phyloP scores from a whole-genome alignment of 352 stramenopile species.

The Phytopythium vexans region DNA sequence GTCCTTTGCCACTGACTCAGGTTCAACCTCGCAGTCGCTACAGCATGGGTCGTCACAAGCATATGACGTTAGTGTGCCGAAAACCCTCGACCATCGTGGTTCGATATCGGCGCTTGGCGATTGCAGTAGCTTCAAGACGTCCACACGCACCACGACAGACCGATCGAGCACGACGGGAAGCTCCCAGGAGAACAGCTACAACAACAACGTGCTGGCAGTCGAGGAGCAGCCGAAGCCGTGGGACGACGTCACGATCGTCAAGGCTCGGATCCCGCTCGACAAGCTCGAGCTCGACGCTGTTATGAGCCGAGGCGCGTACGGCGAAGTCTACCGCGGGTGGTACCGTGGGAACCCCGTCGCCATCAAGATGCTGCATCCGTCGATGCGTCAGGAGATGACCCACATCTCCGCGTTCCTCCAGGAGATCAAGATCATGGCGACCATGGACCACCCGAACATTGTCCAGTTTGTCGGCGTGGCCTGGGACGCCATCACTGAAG shows the following conservation, averaged over 20 bases:
- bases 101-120: too few relatives aligned
- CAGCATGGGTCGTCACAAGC: too few relatives aligned
- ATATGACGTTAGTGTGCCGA: too few relatives aligned
- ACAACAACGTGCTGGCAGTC: background rate
- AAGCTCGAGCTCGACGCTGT: slow-evolving; percentile 35
- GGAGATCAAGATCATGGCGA: slow-evolving; percentile 59
- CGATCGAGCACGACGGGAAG: slow-evolving; percentile 3
- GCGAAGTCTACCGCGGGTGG: slow-evolving; percentile 39
- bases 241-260: slow-evolving; percentile 28
- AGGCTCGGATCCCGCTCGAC: slow-evolving; percentile 43
- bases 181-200: background rate
- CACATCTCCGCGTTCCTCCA: slow-evolving; percentile 51
- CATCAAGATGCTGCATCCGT: slow-evolving; percentile 45
- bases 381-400: slow-evolving; percentile 34
- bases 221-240: slow-evolving; percentile 11
- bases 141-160: background rate
- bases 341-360: slow-evolving; percentile 45
- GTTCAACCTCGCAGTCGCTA: too few relatives aligned
- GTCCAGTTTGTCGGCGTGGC: slow-evolving; percentile 56
- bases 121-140: background rate
- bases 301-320: slow-evolving; percentile 43
- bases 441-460: slow-evolving; percentile 51
- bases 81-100: too few relatives aligned
- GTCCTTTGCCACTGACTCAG: too few relatives aligned
- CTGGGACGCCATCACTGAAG: slow-evolving; percentile 43